Evolutionary conservation across 1,139 yeast genomes (phyloP), one percentile per base, ranked within the genome.

Genomic region (Taphrina pruni): DNA sequence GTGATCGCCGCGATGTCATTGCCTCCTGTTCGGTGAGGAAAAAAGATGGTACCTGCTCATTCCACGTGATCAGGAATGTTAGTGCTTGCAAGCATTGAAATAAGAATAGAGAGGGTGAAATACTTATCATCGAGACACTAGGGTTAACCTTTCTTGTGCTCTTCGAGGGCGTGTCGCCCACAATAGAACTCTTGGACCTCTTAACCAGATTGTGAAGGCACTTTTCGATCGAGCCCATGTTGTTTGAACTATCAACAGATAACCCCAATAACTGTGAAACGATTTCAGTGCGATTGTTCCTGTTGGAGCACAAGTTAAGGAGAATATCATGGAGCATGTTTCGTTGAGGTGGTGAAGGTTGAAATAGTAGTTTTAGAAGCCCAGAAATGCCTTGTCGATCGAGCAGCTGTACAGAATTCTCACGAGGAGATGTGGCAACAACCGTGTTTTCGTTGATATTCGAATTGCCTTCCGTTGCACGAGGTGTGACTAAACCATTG

Each of bases 341-440:
- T 66, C 95, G 81, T 67, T 88, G 88, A 70, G 81, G 82, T 70
- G 85, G 84, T 73, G 88, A 90, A 0, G 96, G 94, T 21, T 89
- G 83, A 78, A 90, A 93, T 7, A 91, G 80, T 55, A 90, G 81
- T 71, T 93, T 84, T 66, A 90, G 78, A 55, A 93, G 75, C 0
- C 96, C 84, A 6, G 95, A 88, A 71, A 90, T 85, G 32, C 97
- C 97, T 12, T 86, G 80, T 68, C 86, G 84, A 74, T 93, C 97
- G 69, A 90, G 82, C 70, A 92, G 78, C 2, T 96, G 70, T 9
- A 64, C 48, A 12, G 65, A 46, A 35, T 68, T 62, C 6, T 38
- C 50, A 38, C 52, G 55, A n/a, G 32, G 46, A 11, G 36, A 8
- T 6, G 36, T 8, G 9, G 54, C 36, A 6, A 8, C 54, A 21